Evolutionary conservation across 768 basidiomycete species (phyloP).

Genomic region (Agrocybe chaxingu): DNA sequence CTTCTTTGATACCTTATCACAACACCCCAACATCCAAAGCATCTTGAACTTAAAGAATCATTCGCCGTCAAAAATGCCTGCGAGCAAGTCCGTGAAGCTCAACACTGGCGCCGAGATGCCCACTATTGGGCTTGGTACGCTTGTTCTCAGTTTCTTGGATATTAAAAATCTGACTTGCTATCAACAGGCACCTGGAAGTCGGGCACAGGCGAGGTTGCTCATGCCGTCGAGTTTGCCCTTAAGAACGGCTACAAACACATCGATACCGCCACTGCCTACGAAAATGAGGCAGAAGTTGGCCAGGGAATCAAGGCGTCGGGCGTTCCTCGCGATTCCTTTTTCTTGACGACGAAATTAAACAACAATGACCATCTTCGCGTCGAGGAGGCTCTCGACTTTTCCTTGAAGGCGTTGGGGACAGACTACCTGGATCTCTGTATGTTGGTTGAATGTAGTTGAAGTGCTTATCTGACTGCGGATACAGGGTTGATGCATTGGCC

Average conservation of each 20-base stretch:
- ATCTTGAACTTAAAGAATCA: too few species aligned
- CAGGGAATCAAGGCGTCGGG: conserved; percentile 74
- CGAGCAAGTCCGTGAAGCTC: conserved; percentile 49
- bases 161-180: not conserved
- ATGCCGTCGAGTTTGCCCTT: conserved; percentile 74
- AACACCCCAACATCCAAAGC: not conserved
- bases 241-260: conserved; percentile 72
- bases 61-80: conserved; percentile 39
- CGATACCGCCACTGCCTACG: conserved; percentile 68
- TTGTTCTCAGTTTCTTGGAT: not conserved
- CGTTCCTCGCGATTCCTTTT: conserved; percentile 68
- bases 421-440: conserved; percentile 79
- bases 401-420: conserved; percentile 67
- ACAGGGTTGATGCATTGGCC: conserved; percentile 84
- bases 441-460: conserved; percentile 11
- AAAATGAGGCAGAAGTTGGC: conserved; percentile 81
- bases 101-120: conserved; percentile 81
- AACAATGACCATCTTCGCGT: conserved; percentile 60
- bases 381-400: conserved; percentile 59
- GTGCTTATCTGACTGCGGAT: not conserved
- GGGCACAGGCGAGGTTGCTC: conserved; percentile 62
- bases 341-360: conserved; percentile 75
- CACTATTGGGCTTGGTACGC: conserved; percentile 61
- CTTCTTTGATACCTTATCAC: not conserved
- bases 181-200: conserved; percentile 75